phyloP scores from a whole-genome alignment of 257 asterid genomes.

The Solanum neorickii region DNA sequence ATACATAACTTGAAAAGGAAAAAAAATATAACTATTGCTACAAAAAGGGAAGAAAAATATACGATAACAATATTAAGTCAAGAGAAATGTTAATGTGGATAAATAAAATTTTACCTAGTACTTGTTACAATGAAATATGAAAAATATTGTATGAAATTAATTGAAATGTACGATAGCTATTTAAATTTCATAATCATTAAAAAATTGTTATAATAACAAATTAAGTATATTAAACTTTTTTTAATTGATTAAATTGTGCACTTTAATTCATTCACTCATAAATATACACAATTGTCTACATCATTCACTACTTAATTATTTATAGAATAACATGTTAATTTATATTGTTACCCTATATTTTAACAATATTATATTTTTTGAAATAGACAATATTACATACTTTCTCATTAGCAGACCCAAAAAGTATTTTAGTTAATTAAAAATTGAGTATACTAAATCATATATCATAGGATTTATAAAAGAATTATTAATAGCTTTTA shows the following conservation, averaged over 20 bases:
- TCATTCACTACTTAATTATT: neutral
- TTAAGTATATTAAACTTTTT: neutral
- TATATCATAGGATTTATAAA: neutral
- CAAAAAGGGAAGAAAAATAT: neutral
- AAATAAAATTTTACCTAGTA: too few species aligned
- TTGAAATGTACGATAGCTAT: accelerated
- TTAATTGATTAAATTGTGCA: neutral
- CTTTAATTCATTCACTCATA: neutral
- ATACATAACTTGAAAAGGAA: neutral
- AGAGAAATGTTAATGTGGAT: neutral
- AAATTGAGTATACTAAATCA: neutral
- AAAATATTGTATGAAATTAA: accelerated
- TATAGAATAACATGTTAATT: neutral
- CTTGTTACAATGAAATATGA: too few species aligned
- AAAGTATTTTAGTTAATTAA: neutral
- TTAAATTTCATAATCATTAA: too few species aligned
- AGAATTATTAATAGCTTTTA: neutral
- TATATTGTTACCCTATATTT: neutral
- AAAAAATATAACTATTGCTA: neutral
- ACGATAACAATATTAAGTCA: neutral
- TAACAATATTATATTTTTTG: neutral
- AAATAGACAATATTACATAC: neutral
- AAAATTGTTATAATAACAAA: too few species aligned
- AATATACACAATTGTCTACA: neutral
- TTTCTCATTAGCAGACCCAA: neutral